phyloP scores from a whole-genome alignment of 129 eudicot species.

The Dittrichia graveolens region DNA sequence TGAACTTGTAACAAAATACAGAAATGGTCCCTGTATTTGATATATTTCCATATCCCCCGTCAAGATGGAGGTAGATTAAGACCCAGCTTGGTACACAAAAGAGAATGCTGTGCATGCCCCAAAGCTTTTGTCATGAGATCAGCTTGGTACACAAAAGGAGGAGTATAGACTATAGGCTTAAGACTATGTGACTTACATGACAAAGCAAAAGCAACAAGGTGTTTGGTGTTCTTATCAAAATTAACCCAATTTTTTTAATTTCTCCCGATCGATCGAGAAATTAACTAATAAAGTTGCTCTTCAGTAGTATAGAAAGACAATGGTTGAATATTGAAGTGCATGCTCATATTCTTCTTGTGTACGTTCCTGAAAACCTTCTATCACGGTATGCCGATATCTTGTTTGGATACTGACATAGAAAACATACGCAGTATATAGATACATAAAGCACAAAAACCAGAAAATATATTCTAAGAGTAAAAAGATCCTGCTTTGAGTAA shows the following conservation, averaged over 20 bases:
- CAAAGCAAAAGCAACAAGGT: slow-evolving; percentile 95
- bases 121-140: no score
- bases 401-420: slow-evolving; percentile 61
- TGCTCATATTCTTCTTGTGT: slow-evolving; percentile 93
- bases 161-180: background rate
- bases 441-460: background rate
- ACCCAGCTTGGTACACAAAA: no score
- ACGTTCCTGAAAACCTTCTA: slow-evolving; percentile 90
- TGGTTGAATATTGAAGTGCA: slow-evolving; percentile 72
- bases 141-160: no score
- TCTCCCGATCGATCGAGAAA: slow-evolving; percentile 95
- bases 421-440: slow-evolving; percentile 17
- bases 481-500: no score
- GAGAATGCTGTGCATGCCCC: no score
- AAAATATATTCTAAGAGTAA: no score
- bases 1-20: no score
- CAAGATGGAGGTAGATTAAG: no score
- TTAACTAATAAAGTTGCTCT: slow-evolving; percentile 93
- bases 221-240: slow-evolving; percentile 93
- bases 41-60: no score
- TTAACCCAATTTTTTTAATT: slow-evolving; percentile 88
- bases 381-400: slow-evolving; percentile 92
- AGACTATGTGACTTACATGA: slow-evolving; percentile 73
- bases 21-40: no score
- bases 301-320: slow-evolving; percentile 96